Percentiles rank a stretch among this genome's conserved stretches.
phyloP scores from a whole-genome alignment of 768 basidiomycete species.

The Leccinum barrowsii region DNA sequence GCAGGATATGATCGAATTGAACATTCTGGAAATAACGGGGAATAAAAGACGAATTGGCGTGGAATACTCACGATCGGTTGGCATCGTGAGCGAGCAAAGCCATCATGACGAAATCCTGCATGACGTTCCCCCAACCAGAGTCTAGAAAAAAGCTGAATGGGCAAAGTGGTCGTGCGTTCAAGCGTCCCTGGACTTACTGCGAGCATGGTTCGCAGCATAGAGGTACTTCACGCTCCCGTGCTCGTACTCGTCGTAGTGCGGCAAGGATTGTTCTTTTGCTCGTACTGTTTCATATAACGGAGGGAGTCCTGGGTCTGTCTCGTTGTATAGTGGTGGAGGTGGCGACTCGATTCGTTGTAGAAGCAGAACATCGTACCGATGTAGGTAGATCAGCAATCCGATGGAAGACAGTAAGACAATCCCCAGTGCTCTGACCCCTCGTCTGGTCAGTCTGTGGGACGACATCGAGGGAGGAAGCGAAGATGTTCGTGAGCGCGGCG shows the following conservation, averaged over 20 bases:
- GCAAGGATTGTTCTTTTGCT: slow-evolving; percentile 36
- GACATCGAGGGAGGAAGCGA: slow-evolving; percentile 13
- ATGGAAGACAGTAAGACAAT: slow-evolving; percentile 7
- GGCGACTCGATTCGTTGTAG: neutral
- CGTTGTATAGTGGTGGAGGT: neutral
- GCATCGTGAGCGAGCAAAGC: slow-evolving; percentile 33
- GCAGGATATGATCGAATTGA: slow-evolving; percentile 2
- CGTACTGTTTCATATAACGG: slow-evolving; percentile 41
- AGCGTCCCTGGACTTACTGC: slow-evolving; percentile 21
- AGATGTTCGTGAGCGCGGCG: neutral
- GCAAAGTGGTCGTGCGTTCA: neutral
- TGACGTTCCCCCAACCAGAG: slow-evolving; percentile 39
- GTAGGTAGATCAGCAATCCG: slow-evolving; percentile 13
- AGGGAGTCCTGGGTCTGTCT: slow-evolving; percentile 22
- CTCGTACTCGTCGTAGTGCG: slow-evolving; percentile 40
- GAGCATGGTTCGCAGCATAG: slow-evolving; percentile 45
- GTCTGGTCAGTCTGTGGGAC: slow-evolving; percentile 22
- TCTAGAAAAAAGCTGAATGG: slow-evolving; percentile 20
- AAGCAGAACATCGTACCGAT: slow-evolving; percentile 2
- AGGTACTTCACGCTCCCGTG: slow-evolving; percentile 39
- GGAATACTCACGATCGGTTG: slow-evolving; percentile 32
- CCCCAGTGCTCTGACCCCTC: slow-evolving; percentile 17
- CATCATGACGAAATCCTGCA: slow-evolving; percentile 40
- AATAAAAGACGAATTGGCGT: neutral
- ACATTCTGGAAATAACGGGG: neutral